Base-by-base conservation (phyloP, 441 rosid genomes). In the Erodium trifolium region DNA sequence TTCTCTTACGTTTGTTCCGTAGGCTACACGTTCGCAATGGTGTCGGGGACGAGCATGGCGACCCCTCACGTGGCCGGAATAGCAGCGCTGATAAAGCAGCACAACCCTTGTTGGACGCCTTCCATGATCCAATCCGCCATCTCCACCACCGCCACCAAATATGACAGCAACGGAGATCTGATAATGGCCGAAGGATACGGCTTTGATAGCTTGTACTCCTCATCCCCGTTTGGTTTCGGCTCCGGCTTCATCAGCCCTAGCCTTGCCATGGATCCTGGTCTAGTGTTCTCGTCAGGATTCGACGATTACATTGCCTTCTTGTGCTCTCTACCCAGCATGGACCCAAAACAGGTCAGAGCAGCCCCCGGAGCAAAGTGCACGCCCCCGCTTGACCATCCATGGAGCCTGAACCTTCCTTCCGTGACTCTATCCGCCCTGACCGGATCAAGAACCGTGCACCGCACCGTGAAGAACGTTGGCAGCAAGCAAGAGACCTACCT, bases 11-110 rank as follows among this genome's bases (percentile, higher is more conserved):
- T 14, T 14, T 51, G 18, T 65, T 7, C 62, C 51, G 43, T 11
- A 93, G 99, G 97, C 51, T 66, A 81, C 59, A 83, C 67, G 65
- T 94, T 86, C 69, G 97, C 97, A 0, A 71, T 94, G 62, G 53
- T 89, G 64, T 94, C 99, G 0, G 99, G 97, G 41, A 89, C 97
- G 2, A 94, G 99, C 81, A 91, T 91, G 99, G 97, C 97, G 0
- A 75, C 96, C 27, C 96, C 97, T 69, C 99, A 94, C 66, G 69
- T 86, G 5, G 90, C 63, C 0, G 99, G 99, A 69, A 82, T 87
- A 35, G 86, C 89, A 3, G 99, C 92, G 1, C 76, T 91, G 2
- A 82, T 90, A 78, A 91, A 87, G 80, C 97, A 91, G 31, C 60
- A 63, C 17, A 78, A 87, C 68, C 95, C 96, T 63, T 81, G 79